Percentiles rank a stretch among this genome's conserved stretches.
phyloP scores from a whole-genome alignment of 108 stramenopile species.

The Nitzschia sp. region DNA sequence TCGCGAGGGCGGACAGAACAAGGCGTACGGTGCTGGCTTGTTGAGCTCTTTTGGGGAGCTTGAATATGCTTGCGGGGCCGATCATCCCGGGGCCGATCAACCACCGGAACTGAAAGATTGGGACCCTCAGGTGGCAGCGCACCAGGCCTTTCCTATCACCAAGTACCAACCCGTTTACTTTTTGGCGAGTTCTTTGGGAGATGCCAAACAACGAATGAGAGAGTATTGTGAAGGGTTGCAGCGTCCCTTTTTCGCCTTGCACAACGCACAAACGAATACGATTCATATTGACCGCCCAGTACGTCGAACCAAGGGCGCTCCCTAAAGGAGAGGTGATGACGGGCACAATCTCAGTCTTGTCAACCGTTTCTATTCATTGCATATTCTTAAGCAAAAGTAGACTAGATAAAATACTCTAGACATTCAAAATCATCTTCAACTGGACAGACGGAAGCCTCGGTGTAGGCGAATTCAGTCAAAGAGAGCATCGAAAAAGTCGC shows the following conservation, averaged over 20 bases:
- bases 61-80: conserved; percentile 86
- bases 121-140: conserved; percentile 90
- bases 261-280: conserved; percentile 83
- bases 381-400: no score
- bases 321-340: conserved; percentile 5
- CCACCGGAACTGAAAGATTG: conserved; percentile 84
- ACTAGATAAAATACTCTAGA: no score
- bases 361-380: no score
- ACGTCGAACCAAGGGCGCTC: conserved; percentile 18
- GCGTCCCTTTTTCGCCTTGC: conserved; percentile 87
- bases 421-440: no score
- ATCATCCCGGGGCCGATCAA: conserved; percentile 36
- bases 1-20: conserved; percentile 73
- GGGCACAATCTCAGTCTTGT: no score
- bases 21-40: conserved; percentile 97
- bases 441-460: no score
- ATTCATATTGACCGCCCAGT: conserved; percentile 85
- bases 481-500: conserved; percentile 48
- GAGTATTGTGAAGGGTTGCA: conserved; percentile 84
- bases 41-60: conserved; percentile 95
- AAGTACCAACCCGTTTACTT: conserved; percentile 97
- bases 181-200: conserved; percentile 85
- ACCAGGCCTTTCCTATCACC: conserved; percentile 94
- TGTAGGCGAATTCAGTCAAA: conserved; percentile 36
- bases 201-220: conserved; percentile 89